Conservation (phyloP, 176 grass and related monocot genomes). For the Hordeum vulgare region DNA sequence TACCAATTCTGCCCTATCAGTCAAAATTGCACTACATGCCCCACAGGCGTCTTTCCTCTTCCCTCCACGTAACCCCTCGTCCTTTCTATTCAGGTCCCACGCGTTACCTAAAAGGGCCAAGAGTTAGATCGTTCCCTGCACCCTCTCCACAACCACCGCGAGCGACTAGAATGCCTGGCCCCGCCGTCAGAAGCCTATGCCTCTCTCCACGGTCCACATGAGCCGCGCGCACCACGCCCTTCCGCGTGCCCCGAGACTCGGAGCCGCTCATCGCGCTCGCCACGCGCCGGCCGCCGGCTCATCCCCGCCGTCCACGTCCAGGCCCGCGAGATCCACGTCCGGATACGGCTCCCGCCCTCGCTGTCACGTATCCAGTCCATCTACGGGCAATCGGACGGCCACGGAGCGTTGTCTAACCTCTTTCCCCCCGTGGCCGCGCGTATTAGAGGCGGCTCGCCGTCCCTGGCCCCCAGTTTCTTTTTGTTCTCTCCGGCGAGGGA, state of each 20-base stretch:
- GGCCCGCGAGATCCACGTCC: constrained; percentile 22
- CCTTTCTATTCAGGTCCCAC: constrained; percentile 18
- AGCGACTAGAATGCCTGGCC: neutral
- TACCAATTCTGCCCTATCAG: constrained; percentile 12
- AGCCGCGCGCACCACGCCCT: neutral
- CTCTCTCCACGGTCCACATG: neutral
- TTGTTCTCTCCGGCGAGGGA: neutral
- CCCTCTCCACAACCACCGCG: neutral
- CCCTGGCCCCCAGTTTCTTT: neutral
- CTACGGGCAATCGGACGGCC: constrained; percentile 10
- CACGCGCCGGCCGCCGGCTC: constrained; percentile 9
- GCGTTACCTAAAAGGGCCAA: constrained; percentile 26
- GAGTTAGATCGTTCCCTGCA: neutral
- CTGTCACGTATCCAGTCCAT: constrained; percentile 29
- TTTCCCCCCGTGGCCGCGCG: neutral
- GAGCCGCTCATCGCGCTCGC: constrained; percentile 2
- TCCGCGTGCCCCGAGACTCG: constrained; percentile 26
- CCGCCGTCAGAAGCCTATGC: neutral
- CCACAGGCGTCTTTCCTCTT: neutral
- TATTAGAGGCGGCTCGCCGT: constrained; percentile 17
- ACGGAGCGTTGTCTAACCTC: neutral
- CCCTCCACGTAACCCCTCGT: constrained; percentile 32
- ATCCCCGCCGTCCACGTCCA: constrained; percentile 39
- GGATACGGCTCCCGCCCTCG: constrained; percentile 7
- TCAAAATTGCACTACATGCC: constrained; percentile 27